Percentiles rank a stretch among this genome's conserved stretches.
These are phyloP conservation scores for Choanephora cucurbitarum DNA, from an alignment of 371 early-diverging fungal genomes.

Conservation along the genomic window DNA sequence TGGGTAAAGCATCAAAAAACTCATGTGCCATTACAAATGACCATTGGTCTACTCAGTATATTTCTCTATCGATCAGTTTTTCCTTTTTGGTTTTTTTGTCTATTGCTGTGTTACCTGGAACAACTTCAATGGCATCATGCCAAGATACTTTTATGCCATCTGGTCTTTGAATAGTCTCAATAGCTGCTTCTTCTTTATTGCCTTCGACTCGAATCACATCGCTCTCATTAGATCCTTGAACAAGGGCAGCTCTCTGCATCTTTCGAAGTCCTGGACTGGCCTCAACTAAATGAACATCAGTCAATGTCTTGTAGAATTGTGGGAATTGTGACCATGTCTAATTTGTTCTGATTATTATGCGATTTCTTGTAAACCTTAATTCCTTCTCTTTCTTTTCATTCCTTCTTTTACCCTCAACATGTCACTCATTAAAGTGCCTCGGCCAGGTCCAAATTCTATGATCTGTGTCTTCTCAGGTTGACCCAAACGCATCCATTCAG, in stretches of 20 bases:
- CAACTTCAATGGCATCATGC: slow-evolving; percentile 73
- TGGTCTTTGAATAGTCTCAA: slow-evolving; percentile 35
- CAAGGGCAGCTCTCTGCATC: slow-evolving; percentile 64
- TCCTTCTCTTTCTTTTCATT: not conserved
- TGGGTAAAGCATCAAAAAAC: slow-evolving; percentile 96
- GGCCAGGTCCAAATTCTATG: slow-evolving; percentile 93
- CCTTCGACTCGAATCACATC: slow-evolving; percentile 36
- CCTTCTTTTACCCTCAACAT: slow-evolving; percentile 71
- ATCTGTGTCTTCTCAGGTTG: slow-evolving; percentile 66
- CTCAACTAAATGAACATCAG: slow-evolving; percentile 80
- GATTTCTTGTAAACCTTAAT: slow-evolving; percentile 3
- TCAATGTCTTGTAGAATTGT: slow-evolving; percentile 62
- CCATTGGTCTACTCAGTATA: slow-evolving; percentile 43
- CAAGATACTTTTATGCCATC: slow-evolving; percentile 67
- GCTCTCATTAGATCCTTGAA: slow-evolving; percentile 43
- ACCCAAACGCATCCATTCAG: slow-evolving; percentile 70
- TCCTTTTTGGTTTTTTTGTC: not conserved
- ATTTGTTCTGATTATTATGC: not conserved
- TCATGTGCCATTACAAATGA: slow-evolving; percentile 87
- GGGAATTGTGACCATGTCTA: slow-evolving; percentile 68
- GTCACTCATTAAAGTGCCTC: slow-evolving; percentile 93
- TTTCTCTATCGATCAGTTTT: not conserved
- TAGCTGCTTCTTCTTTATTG: slow-evolving; percentile 28
- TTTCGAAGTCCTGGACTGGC: slow-evolving; percentile 77
- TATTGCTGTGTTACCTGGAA: slow-evolving; percentile 49